A percentile compares a stretch with the other conserved stretches of the same genome.
phyloP scores from a whole-genome alignment of 495 filamentous ascomycete species.

The Parachaetomium inaequale region DNA sequence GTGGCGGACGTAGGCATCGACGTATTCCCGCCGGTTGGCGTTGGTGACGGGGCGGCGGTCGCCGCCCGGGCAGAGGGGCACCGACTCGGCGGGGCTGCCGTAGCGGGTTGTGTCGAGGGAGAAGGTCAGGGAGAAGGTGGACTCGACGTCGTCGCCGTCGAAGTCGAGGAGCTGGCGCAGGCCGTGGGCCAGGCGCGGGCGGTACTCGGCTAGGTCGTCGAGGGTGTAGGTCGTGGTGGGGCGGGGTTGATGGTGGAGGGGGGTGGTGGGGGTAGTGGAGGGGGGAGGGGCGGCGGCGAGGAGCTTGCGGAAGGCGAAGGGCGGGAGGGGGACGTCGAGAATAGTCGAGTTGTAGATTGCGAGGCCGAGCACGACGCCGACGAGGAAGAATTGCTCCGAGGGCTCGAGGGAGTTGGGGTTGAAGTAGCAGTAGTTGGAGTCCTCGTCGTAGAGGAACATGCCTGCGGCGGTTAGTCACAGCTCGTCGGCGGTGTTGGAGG shows the following conservation, averaged over 20 bases:
- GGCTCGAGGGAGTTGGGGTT: constrained; percentile 89
- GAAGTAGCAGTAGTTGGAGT: constrained; percentile 92
- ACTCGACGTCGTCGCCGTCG: constrained; percentile 70
- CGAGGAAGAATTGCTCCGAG: constrained; percentile 89
- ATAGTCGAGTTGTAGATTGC: constrained; percentile 98
- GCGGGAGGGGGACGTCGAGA: constrained; percentile 82
- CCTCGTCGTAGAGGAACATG: constrained; percentile 91
- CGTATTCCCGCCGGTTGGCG: constrained; percentile 78
- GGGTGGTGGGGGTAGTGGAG: constrained; percentile 40
- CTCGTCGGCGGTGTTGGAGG: neutral
- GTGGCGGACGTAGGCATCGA: constrained; percentile 80
- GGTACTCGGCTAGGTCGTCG: constrained; percentile 81
- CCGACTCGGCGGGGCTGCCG: constrained; percentile 57
- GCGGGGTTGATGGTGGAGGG: constrained; percentile 42
- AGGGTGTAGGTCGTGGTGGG: constrained; percentile 67
- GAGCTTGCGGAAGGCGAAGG: constrained; percentile 90
- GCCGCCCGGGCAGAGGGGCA: constrained; percentile 73
- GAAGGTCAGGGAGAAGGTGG: constrained; percentile 81
- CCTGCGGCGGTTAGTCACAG: constrained; percentile 46
- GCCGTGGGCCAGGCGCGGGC: constrained; percentile 72
- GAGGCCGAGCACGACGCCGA: constrained; percentile 82
- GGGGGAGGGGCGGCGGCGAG: constrained; percentile 63
- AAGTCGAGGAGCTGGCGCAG: constrained; percentile 74
- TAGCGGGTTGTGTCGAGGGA: constrained; percentile 75
- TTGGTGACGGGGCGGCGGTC: constrained; percentile 79